Conservation (phyloP, 257 asterid species). For the Solanum virginianum region DNA sequence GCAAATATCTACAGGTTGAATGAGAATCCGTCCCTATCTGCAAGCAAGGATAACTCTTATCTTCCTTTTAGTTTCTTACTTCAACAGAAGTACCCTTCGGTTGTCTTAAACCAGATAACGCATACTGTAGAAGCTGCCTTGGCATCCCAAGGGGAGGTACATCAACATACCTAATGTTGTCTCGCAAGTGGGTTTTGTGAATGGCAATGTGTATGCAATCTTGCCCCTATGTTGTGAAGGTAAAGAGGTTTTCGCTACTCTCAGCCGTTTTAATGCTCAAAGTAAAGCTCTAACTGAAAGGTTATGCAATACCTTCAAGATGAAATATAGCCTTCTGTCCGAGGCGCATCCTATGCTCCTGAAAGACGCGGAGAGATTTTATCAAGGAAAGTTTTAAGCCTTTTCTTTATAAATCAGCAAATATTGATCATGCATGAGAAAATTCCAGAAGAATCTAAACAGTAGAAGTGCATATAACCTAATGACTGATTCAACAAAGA, state of each 20-base stretch:
- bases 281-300: background rate
- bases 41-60: background rate
- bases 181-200: background rate
- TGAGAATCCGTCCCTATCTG: background rate
- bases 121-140: background rate
- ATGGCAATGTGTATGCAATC: background rate
- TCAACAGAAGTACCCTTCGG: background rate
- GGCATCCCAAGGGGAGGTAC: background rate
- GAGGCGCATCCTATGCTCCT: constrained; percentile 88
- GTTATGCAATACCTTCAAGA: constrained; percentile 67
- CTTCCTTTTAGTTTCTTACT: background rate
- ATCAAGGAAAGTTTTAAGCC: background rate
- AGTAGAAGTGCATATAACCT: background rate
- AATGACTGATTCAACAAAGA: background rate
- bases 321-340: constrained; percentile 98
- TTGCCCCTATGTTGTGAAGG: background rate
- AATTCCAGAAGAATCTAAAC: background rate
- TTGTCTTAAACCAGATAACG: background rate
- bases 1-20: background rate
- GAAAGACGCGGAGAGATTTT: constrained; percentile 9
- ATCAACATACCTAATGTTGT: background rate
- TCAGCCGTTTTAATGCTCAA: background rate
- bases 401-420: background rate
- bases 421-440: background rate
- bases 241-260: background rate